phyloP scores from a whole-genome alignment of 768 basidiomycete species.

The Amylocystis lapponica region DNA sequence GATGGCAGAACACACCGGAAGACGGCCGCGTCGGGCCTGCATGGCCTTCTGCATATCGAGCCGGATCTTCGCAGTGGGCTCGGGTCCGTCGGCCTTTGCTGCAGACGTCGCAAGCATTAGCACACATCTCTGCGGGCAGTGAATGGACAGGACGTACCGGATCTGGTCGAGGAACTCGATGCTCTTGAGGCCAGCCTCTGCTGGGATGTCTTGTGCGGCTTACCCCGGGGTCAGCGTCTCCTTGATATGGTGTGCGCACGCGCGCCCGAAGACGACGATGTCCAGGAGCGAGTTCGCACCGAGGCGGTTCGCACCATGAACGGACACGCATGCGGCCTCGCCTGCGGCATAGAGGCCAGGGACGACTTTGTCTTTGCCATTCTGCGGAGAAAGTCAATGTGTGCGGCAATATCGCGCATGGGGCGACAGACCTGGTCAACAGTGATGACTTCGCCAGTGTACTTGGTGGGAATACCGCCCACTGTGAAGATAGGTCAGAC shows the following conservation, averaged over 20 bases:
- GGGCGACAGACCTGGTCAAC: slow-evolving; percentile 49
- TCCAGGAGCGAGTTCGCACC: slow-evolving; percentile 98
- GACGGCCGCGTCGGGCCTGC: slow-evolving; percentile 95
- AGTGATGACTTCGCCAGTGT: slow-evolving; percentile 95
- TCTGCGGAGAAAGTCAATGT: slow-evolving; percentile 21
- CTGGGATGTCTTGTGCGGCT: slow-evolving; percentile 85
- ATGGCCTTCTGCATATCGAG: slow-evolving; percentile 98
- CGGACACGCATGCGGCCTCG: slow-evolving; percentile 97
- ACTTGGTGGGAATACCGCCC: slow-evolving; percentile 99
- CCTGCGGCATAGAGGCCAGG: slow-evolving; percentile 98
- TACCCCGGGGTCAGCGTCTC: slow-evolving; percentile 83
- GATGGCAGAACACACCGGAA: slow-evolving; percentile 64
- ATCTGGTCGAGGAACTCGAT: slow-evolving; percentile 89
- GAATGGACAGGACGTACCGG: slow-evolving; percentile 34
- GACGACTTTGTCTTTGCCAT: slow-evolving; percentile 90
- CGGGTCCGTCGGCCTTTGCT: slow-evolving; percentile 79
- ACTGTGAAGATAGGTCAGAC: slow-evolving; percentile 41
- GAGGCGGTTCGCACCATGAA: slow-evolving; percentile 98
- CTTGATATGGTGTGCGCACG: slow-evolving; percentile 96
- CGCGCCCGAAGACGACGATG: slow-evolving; percentile 98
- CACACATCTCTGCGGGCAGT: not conserved
- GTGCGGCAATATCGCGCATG: not conserved
- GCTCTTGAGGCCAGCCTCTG: slow-evolving; percentile 77
- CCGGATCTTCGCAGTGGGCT: slow-evolving; percentile 86
- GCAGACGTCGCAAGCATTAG: slow-evolving; percentile 27